phyloP scores from a whole-genome alignment of 371 early-diverging fungal species.

The Rhizopus arrhizus region DNA sequence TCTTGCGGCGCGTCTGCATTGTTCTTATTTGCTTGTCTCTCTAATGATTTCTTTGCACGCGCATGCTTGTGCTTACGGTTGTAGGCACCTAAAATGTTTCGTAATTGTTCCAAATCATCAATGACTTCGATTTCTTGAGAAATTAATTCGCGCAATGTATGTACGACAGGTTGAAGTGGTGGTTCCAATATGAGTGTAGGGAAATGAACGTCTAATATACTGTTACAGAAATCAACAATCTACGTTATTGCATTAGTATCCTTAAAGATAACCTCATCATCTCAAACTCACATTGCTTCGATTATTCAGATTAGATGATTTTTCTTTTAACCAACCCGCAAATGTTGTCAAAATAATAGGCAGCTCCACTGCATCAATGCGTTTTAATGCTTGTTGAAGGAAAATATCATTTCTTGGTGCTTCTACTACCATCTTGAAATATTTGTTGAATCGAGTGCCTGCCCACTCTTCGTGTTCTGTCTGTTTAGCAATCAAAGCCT shows the following conservation, averaged over 20 bases:
- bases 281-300: slow-evolving; percentile 21
- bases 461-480: slow-evolving; percentile 22
- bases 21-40: slow-evolving; percentile 13
- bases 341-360: slow-evolving; percentile 46
- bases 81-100: slow-evolving; percentile 55
- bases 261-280: too few relatives aligned
- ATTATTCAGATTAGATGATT: slow-evolving; percentile 15
- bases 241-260: slow-evolving; percentile 11
- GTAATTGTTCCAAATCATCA: slow-evolving; percentile 51
- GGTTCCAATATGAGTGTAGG: slow-evolving; percentile 61
- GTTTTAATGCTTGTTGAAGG: slow-evolving; percentile 61
- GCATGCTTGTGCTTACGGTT: slow-evolving; percentile 49
- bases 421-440: slow-evolving; percentile 47
- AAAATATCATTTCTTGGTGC: slow-evolving; percentile 65
- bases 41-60: slow-evolving; percentile 11
- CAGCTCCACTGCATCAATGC: slow-evolving; percentile 51
- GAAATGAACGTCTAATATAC: slow-evolving; percentile 62
- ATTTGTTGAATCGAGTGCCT: slow-evolving; percentile 28
- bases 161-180: slow-evolving; percentile 50
- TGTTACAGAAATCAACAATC: slow-evolving; percentile 57
- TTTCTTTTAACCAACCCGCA: slow-evolving; percentile 44
- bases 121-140: slow-evolving; percentile 42
- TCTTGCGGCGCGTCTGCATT: slow-evolving; percentile 31
- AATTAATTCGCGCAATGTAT: slow-evolving; percentile 40
- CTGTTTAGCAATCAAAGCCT: slow-evolving; percentile 24